Evolutionary conservation across 2,329 filamentous ascomycete species (phyloP), one percentile per base, ranked within the genome.

Genomic region (Orbilia blumenaviensis): DNA sequence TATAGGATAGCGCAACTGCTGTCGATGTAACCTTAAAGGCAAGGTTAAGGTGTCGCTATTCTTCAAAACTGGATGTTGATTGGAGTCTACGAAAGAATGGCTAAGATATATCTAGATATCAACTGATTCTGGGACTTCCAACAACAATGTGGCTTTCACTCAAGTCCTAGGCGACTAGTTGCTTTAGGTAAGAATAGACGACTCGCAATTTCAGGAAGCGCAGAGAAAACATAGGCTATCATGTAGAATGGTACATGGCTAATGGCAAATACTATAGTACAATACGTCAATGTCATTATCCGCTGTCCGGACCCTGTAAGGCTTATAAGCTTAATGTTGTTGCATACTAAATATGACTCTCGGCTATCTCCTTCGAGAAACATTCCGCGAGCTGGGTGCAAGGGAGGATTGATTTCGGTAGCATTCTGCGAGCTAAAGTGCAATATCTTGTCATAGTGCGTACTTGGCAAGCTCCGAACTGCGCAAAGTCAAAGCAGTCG

Each of bases 331-430:
- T 56, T 56, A 12, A 18, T 27, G 25, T 4, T 6, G 23, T 25
- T 38, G 32, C n/a, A n/a, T n/a, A n/a, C 52, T 50, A 50, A 50
- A 50, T 50, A 50, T 41, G 25, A 25, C 16, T 52, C 63, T 66
- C 63, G 63, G 63, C 18, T 67, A 38, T 32, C 52, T 52, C 27
- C 56, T 66, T 72, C 60, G 48, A 60, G 67, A 66, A 66, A 27
- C 27, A 66, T 58, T 60, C 38, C 27, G 67, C 67, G 58, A 61
- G 56, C 23, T 46, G 21, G 56, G 48, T 54, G 52, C 52, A 56
- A 38, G 16, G 14, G 56, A n/a, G 9, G 14, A 8, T 25, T 38
- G 7, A 58, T 41, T 68, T 61, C 3, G 18, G 29, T 21, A 16
- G 10, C 21, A 62, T 71, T 71, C 42, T 27, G 66, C 66, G 66